Percentiles rank a stretch among this genome's conserved stretches.
phyloP scores from a whole-genome alignment of 495 filamentous ascomycete species.

The Neurospora sublineolata region DNA sequence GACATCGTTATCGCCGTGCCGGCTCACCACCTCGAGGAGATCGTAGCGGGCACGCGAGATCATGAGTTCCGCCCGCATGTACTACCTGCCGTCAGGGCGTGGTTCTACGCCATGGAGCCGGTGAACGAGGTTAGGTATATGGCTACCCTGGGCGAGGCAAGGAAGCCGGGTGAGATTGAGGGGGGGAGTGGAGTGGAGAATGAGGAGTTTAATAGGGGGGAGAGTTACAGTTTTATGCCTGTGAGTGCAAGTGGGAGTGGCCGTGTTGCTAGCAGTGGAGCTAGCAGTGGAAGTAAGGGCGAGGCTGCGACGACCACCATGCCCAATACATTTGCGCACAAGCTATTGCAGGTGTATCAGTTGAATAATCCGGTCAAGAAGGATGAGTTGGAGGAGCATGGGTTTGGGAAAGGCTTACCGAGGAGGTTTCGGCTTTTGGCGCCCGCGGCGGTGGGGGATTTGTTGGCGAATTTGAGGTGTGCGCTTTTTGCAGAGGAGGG shows the following conservation, averaged over 20 bases:
- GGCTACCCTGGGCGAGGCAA: slow-evolving; percentile 31
- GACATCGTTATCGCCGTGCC: slow-evolving; percentile 37
- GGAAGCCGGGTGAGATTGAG: slow-evolving; percentile 30
- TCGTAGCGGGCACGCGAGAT: slow-evolving; percentile 28
- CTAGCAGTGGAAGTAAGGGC: background rate
- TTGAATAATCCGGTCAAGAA: slow-evolving; percentile 39
- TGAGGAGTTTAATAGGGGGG: slow-evolving; percentile 35
- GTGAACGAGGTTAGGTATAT: slow-evolving; percentile 35
- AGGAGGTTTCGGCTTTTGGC: slow-evolving; percentile 29
- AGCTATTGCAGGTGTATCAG: slow-evolving; percentile 40
- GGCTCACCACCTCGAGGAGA: slow-evolving; percentile 25
- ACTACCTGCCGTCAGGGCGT: slow-evolving; percentile 32
- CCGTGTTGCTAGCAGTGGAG: background rate
- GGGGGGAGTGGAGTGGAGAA: slow-evolving; percentile 31
- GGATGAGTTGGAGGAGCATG: slow-evolving; percentile 30
- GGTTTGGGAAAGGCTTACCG: slow-evolving; percentile 28
- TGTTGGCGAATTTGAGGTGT: slow-evolving; percentile 34
- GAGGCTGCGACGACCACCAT: background rate
- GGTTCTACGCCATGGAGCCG: slow-evolving; percentile 35
- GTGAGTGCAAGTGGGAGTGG: background rate
- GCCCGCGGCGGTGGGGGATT: slow-evolving; percentile 34
- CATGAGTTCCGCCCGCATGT: slow-evolving; percentile 37
- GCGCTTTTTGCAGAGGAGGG: slow-evolving; percentile 26
- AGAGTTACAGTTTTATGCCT: background rate
- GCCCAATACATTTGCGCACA: slow-evolving; percentile 28